Base-by-base conservation (phyloP, 129 eudicot genomes). In the Escallonia rubra region DNA sequence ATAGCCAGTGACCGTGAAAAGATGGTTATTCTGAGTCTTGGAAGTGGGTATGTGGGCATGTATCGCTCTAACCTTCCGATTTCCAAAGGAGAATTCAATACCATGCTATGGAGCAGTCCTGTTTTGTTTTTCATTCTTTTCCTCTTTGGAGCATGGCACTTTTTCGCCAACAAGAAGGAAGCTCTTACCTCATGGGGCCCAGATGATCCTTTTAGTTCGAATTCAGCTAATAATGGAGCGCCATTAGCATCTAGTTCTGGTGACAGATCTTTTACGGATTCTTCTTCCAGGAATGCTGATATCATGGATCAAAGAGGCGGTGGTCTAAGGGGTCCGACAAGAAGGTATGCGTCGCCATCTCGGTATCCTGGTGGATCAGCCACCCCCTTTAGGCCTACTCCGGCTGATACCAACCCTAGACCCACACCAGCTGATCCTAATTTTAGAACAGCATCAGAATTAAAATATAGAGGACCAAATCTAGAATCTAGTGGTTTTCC, bases 141-240 rank as follows among this genome's bases (percentile, higher is more conserved):
- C 80, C 85, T 90, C 42, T 90, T 94, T 41, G 99, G 86, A 6
- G 97, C 97, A 4, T 94, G 90, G 88, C 95, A 87, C 60, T 94
- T 90, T 73, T 94, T 94, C 50, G 99, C 97, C 10, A 85, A 87
- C 63, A 94, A 94, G 71, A 94, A 90, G 83, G 99, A 87, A 63
- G 90, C 87, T 8, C 90, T 87, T 66, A 87, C 90, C 57, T 85
- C 95, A 0, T 94, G 99, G 99, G 97, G 96, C 51, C 97, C 99
- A 1, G 99, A 94, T 68, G 99, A 94, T 55, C 99, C 96, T 3
- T 85, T 89, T 49, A 59, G 39, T 52, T 77, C 86, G 6, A 59
- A 62, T 12, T 68, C 80, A 2, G 76, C 49, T 14, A 61, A 85
- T 11, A 79, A 66, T 43, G 96, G 85, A 71, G 85, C 88, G 48